A percentile compares a stretch with the other conserved stretches of the same genome.
These are phyloP conservation scores for Naganishia antarctica DNA, from an alignment of 768 basidiomycete species.

Conservation along the genomic window DNA sequence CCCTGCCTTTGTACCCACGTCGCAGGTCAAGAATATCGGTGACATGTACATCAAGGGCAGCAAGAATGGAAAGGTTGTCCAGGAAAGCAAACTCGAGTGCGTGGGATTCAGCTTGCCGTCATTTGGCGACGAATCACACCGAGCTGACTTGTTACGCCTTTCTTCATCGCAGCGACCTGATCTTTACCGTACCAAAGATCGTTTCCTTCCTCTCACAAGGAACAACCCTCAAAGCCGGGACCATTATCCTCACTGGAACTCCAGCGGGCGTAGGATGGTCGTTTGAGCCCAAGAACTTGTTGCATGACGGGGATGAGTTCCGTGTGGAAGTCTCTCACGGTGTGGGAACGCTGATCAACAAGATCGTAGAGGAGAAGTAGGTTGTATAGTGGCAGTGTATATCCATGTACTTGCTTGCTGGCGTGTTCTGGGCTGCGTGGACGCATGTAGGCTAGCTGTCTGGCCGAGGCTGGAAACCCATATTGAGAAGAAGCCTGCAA, in stretches of 20 bases:
- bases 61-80: slow-evolving; percentile 64
- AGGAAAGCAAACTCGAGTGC: slow-evolving; percentile 74
- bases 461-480: too few species aligned
- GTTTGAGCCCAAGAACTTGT: slow-evolving; percentile 28
- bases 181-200: slow-evolving; percentile 72
- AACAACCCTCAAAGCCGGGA: slow-evolving; percentile 48
- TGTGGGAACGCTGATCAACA: slow-evolving; percentile 73
- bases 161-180: slow-evolving; percentile 59
- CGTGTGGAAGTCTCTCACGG: slow-evolving; percentile 63
- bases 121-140: not conserved
- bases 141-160: not conserved
- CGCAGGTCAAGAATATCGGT: slow-evolving; percentile 64
- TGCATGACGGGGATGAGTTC: slow-evolving; percentile 42
- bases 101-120: slow-evolving; percentile 42
- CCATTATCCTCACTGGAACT: slow-evolving; percentile 50
- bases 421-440: too few species aligned
- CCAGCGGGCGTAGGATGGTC: slow-evolving; percentile 39
- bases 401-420: not conserved
- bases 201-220: slow-evolving; percentile 50
- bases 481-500: too few species aligned
- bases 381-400: slow-evolving; percentile 16
- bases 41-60: slow-evolving; percentile 59
- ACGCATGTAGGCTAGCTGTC: too few species aligned
- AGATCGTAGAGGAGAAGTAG: slow-evolving; percentile 64
- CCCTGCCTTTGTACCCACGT: slow-evolving; percentile 69